Percentiles rank a stretch among this genome's conserved stretches.
phyloP scores from a whole-genome alignment of 2,329 filamentous ascomycete genomes.

The Boeremia exigua region DNA sequence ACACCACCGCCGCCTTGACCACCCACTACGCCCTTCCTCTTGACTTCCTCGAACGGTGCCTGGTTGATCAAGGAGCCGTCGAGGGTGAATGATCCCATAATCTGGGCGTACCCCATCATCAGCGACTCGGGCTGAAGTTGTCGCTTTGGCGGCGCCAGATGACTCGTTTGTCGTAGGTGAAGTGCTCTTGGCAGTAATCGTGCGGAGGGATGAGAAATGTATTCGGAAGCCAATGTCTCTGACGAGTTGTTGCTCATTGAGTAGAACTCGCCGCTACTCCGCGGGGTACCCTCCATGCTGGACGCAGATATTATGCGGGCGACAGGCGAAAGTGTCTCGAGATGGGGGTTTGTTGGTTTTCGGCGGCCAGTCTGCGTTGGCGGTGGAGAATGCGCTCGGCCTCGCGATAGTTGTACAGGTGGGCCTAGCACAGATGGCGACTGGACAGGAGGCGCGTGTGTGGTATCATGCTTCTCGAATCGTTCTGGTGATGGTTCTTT shows the following conservation, averaged over 20 bases:
- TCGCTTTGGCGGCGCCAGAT: slow-evolving; percentile 40
- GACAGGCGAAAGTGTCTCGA: slow-evolving; percentile 66
- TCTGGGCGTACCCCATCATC: slow-evolving; percentile 98
- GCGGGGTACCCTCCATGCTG: slow-evolving; percentile 76
- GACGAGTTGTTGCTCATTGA: slow-evolving; percentile 93
- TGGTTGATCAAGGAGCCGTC: slow-evolving; percentile 92
- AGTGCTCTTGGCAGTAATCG: slow-evolving; percentile 54
- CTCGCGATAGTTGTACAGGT: slow-evolving; percentile 45
- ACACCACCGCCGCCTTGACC: slow-evolving; percentile 84
- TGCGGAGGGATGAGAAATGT: slow-evolving; percentile 60
- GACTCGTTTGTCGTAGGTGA: slow-evolving; percentile 41
- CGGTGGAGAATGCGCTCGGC: slow-evolving; percentile 22
- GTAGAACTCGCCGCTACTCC: slow-evolving; percentile 95
- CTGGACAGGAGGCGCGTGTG: background rate
- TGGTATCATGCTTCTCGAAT: slow-evolving; percentile 36
- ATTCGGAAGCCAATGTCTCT: slow-evolving; percentile 91
- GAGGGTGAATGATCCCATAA: slow-evolving; percentile 88
- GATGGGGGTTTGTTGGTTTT: slow-evolving; percentile 48
- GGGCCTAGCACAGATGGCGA: slow-evolving; percentile 15
- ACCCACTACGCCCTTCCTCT: slow-evolving; percentile 88
- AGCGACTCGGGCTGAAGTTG: slow-evolving; percentile 71
- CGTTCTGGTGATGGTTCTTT: slow-evolving; percentile 39
- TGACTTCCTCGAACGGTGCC: slow-evolving; percentile 91
- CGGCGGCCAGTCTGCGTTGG: slow-evolving; percentile 24
- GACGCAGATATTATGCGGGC: slow-evolving; percentile 77